Base-by-base conservation (phyloP, 108 stramenopile species). In the Parietichytrium sp. region DNA sequence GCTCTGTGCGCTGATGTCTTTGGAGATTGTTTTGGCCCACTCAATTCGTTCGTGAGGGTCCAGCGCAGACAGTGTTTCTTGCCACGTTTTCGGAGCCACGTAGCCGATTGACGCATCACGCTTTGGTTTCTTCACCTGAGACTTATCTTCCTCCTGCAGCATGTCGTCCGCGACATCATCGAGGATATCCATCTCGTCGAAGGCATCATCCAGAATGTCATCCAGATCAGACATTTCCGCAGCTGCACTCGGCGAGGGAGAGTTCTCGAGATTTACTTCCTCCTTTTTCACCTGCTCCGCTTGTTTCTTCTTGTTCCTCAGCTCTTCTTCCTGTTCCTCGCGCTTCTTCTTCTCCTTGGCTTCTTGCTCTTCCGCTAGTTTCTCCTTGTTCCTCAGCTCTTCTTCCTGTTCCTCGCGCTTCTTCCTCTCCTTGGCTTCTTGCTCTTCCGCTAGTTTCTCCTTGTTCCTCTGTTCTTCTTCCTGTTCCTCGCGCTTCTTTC, bases 21-120 rank as follows among this genome's bases (percentile, higher is more conserved):
- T 72, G 61, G 38, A 45, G 61, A 72, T 72, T 6, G 61, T 72
- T 42, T 72, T 72, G 10, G 61, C 61, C 61, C 61, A 72, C 20
- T 72, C 61, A 12, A 72, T 15, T 6, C 61, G 61, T 42, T 72
- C 61, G 16, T 13, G 38, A 15, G 61, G 61, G 7, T 36, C 61
- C 7, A 72, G 42, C 10, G 45, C 45, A 10, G 36, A 42, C 7
- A 72, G 42, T 2, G 61, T 72, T 0, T 72, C 61, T 25, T 72
- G 61, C 61, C 61, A 72, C 0, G 61, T 72, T 25, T 15, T 7
- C 6, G 52, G 52, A 8, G 52, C 27, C 18, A 23, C 52, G 12
- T 23, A 53, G 52, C 29, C 29, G 52, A 23, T 2, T 15, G 52
- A 29, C 52, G 15, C 52, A 8, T 23, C 6, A 23, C 12, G 6